Percentiles rank a stretch among this genome's conserved stretches.
Conservation (phyloP, 2,329 filamentous ascomycete genomes). For the Waltergamsia citrina region DNA sequence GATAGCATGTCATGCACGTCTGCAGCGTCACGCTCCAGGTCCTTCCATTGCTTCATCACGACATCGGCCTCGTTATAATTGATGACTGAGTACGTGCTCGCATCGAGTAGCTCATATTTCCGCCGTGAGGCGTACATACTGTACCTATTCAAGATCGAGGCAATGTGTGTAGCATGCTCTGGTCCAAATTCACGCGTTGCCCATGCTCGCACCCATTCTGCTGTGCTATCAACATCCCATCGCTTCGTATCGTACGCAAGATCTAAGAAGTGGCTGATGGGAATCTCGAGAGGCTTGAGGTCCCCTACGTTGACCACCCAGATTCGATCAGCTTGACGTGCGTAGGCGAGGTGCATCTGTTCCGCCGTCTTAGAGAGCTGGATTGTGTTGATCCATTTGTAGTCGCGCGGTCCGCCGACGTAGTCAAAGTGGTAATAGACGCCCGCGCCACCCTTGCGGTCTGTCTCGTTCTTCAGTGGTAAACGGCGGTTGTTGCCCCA, state of each 20-base stretch:
- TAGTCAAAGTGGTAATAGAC: conserved; percentile 55
- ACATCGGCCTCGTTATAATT: conserved; percentile 56
- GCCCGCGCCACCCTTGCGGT: conserved; percentile 51
- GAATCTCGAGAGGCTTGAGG: conserved; percentile 49
- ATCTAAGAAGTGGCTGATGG: conserved; percentile 43
- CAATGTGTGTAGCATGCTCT: conserved; percentile 32
- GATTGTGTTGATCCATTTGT: conserved; percentile 56
- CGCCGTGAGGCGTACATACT: conserved; percentile 22
- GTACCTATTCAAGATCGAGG: conserved; percentile 37
- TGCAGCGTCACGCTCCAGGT: conserved; percentile 34
- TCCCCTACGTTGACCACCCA: conserved; percentile 63
- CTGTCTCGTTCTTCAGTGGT: conserved; percentile 48
- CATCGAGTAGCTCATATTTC: conserved; percentile 20
- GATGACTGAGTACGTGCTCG: conserved; percentile 25
- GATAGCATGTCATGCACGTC: conserved; percentile 44
- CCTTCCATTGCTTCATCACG: conserved; percentile 25
- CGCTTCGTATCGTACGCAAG: conserved; percentile 40
- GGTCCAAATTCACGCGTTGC: conserved; percentile 49
- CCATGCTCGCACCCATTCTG: conserved; percentile 34
- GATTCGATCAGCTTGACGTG: conserved; percentile 47
- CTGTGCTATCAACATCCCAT: conserved; percentile 23
- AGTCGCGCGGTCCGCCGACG: conserved; percentile 35
- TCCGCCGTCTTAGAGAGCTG: conserved; percentile 52
- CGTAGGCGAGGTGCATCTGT: conserved; percentile 50
- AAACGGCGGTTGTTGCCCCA: conserved; percentile 56